Percentiles rank a stretch among this genome's conserved stretches.
Evolutionary conservation across 1,139 yeast species (phyloP).

Genomic region (Geotrichum candidum): DNA sequence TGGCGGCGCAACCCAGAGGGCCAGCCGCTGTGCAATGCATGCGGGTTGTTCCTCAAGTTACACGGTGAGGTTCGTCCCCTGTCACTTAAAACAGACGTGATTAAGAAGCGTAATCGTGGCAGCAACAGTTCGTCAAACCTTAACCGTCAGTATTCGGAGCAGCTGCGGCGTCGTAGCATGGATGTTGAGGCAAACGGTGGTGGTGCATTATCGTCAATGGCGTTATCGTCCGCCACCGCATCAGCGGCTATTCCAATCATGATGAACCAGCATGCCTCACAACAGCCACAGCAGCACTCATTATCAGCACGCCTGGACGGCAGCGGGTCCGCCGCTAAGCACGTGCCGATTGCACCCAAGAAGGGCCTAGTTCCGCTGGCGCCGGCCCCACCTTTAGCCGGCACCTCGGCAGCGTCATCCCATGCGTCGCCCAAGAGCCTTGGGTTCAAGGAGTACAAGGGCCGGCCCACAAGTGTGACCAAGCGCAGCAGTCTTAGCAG

Average conservation of each 20-base stretch:
- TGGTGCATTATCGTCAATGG: constrained; percentile 13
- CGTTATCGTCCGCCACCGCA: constrained; percentile 13
- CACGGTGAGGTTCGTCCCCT: constrained; percentile 91
- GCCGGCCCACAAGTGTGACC: background rate
- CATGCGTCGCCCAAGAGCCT: background rate
- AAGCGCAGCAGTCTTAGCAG: background rate
- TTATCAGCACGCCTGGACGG: background rate
- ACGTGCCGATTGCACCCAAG: constrained; percentile 16
- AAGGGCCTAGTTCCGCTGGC: constrained; percentile 4
- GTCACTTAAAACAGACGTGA: constrained; percentile 81
- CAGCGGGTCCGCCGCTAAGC: constrained; percentile 2
- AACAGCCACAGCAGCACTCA: background rate
- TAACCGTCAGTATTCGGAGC: background rate
- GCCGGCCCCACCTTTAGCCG: constrained; percentile 3
- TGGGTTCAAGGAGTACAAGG: constrained; percentile 9
- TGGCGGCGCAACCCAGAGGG: constrained; percentile 93
- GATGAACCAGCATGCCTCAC: background rate
- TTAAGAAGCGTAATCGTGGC: constrained; percentile 56
- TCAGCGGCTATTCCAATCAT: constrained; percentile 16
- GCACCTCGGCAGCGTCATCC: constrained; percentile 2
- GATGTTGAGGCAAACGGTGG: background rate
- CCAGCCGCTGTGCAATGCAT: constrained; percentile 86
- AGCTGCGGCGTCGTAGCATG: background rate
- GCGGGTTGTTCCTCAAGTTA: constrained; percentile 79
- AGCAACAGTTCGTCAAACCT: background rate